Conservation (phyloP, 169 alveolate genomes). For the Theileria orientalis region DNA sequence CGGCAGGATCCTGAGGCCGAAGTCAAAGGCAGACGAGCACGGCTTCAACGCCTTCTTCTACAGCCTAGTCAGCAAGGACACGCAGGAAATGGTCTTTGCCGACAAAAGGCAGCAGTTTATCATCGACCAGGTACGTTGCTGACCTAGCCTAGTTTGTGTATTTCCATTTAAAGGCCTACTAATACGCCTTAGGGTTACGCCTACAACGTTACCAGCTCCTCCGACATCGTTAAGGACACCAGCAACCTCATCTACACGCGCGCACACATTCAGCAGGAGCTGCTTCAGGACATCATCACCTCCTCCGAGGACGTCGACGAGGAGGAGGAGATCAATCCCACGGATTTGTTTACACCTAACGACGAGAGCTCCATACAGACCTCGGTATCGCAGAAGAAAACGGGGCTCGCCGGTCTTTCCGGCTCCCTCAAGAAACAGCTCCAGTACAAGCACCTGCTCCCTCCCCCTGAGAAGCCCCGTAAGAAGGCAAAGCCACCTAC, state of each 20-base stretch:
- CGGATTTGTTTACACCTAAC: constrained; percentile 12
- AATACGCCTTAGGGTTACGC: constrained; percentile 70
- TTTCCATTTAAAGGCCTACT: background rate
- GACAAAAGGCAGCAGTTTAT: constrained; percentile 96
- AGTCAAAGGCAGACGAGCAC: constrained; percentile 83
- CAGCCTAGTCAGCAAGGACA: constrained; percentile 94
- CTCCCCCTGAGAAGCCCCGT: constrained; percentile 42
- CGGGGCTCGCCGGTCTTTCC: constrained; percentile 42
- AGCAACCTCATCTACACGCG: constrained; percentile 63
- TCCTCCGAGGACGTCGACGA: constrained; percentile 69
- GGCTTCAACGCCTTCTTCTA: constrained; percentile 94
- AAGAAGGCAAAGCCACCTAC: constrained; percentile 15
- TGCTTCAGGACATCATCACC: constrained; percentile 67
- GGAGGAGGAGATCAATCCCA: constrained; percentile 70
- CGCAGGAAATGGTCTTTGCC: constrained; percentile 95
- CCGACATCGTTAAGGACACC: constrained; percentile 70
- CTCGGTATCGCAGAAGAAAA: constrained; percentile 20
- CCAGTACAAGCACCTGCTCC: constrained; percentile 45
- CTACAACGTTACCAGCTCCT: constrained; percentile 74
- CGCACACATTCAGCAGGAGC: constrained; percentile 71
- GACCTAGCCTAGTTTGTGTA: background rate
- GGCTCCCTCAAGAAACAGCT: constrained; percentile 59
- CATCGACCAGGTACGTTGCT: constrained; percentile 90
- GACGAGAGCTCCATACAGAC: constrained; percentile 26
- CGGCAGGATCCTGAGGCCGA: constrained; percentile 99